Evolutionary conservation across 805 yeast genomes (phyloP), one percentile per base, ranked within the genome.

Genomic region (Peterozyma toletana): DNA sequence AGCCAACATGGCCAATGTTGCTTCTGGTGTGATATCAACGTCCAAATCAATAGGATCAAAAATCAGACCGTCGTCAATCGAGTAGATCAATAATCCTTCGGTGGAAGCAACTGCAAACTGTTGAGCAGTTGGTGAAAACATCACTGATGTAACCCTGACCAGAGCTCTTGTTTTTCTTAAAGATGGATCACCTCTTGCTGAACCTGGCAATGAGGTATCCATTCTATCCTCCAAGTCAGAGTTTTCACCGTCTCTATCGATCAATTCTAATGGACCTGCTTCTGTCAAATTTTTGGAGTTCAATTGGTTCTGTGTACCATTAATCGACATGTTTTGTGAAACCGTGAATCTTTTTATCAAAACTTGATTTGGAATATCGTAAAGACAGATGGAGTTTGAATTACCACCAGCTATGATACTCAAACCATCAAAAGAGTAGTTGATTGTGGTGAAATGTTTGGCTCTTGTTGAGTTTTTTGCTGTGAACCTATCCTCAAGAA

Each of bases 21-120:
- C 67, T 38, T 78, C 85, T 1, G 96, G 95, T 0, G 99, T 93
- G 29, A 91, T 79, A 54, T 93, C 98, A 39, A 89, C 70, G 58
- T 91, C 98, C 57, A 93, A 72, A 60, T 93, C 98, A 59, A 87
- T 87, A 31, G 99, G 99, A 68, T 93, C 99, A 58, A 93, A 93
- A 29, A 81, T 66, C 40, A 83, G 64, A 10, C 77, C 67, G 40
- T 80, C 81, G 60, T 91, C 95, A 35, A 89, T 76, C 1, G 96
- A 83, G 59, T 77, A 93, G 1, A 93, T 69, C 45, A 89, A 67
- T 38, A 93, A 67, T 9, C 99, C 99, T 60, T 91, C 98, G 0
- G 99, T 93, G 0, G 96, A 82, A 0, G 96, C 93, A 36, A 95
- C 96, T 1, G 96, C 93, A 70, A 93, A 93, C 31, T 95, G 80